Base-by-base conservation (phyloP, 116 monocot species). In the Papilionanthe hybrid region DNA sequence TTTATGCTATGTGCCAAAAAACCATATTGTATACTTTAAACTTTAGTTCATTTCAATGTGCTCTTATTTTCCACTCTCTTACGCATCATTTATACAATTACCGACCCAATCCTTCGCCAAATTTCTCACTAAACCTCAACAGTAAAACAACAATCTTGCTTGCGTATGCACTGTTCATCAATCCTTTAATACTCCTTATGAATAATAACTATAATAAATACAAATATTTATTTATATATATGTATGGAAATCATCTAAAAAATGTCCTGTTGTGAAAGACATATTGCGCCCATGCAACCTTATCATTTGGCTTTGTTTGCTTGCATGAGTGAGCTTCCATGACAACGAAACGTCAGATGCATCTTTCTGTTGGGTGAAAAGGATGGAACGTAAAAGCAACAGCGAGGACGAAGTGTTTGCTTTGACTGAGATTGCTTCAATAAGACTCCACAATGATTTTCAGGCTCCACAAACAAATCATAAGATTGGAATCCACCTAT, bases 381-480 rank as follows among this genome's bases (percentile, higher is more conserved):
- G 42, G 44, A 73, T 73, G 73, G 73, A 73, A 20, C 44, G 37
- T 4, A 18, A 69, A 69, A 73, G 73, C 73, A 44, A 44, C 73
- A n/a, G 43, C 53, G 1, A 37, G 18, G 10, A 5, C 15, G 41
- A 71, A 71, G 37, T 18, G 41, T 73, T 73, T 7, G 9, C n/a
- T 73, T 73, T 73, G 73, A 73, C 44, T 73, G 44, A 42, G 44
- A 73, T 43, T 43, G 19, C 42, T 73, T 73, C 73, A 73, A 15
- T 42, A 44, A 73, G 20, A 73, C 42, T 73, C 73, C 45, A 44
- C 73, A 7, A 73, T 73, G 44, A 73, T 73, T 73, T 73, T 44
- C 15, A 71, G 18, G 71, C 65, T 65, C 27, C 25, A 27, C 11
- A 65, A 65, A 65, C 65, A 65, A 65, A 65, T 22, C 65, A 65